Evolutionary conservation across 2,329 filamentous ascomycete genomes (phyloP).

Genomic region (Penicillium sp.): DNA sequence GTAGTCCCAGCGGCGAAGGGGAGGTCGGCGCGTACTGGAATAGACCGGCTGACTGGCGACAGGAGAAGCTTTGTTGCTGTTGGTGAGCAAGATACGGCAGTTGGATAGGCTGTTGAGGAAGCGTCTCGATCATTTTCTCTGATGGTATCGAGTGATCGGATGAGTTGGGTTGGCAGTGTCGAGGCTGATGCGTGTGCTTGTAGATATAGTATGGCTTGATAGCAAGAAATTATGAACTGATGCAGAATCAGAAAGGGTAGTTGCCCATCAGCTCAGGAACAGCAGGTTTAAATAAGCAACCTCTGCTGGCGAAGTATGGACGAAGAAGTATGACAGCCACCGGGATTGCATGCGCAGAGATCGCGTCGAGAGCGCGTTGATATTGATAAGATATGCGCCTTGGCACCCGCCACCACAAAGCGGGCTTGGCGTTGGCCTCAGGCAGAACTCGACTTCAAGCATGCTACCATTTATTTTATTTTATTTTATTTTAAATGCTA

Average conservation of each 20-base stretch:
- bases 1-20: slow-evolving; percentile 12
- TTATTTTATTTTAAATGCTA: too few species aligned
- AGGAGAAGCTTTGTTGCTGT: neutral
- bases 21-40: slow-evolving; percentile 6
- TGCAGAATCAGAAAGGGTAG: neutral
- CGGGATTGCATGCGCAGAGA: slow-evolving; percentile 2
- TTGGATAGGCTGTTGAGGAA: slow-evolving; percentile 10
- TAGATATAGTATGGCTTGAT: neutral
- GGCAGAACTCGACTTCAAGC: too few species aligned
- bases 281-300: neutral
- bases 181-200: neutral
- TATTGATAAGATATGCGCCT: slow-evolving; percentile 8
- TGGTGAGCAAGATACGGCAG: neutral
- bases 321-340: slow-evolving; percentile 9
- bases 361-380: slow-evolving; percentile 7
- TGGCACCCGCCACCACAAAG: neutral
- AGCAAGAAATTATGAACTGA: neutral
- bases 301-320: neutral
- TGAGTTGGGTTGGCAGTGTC: neutral
- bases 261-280: neutral
- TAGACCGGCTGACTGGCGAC: neutral
- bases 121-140: slow-evolving; percentile 12
- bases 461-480: too few species aligned
- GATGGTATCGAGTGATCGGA: neutral
- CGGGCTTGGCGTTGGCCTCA: neutral